These are phyloP conservation scores for Picea sitchensis DNA, from an alignment of 75 land plant genomes.

Conservation along the genomic window DNA sequence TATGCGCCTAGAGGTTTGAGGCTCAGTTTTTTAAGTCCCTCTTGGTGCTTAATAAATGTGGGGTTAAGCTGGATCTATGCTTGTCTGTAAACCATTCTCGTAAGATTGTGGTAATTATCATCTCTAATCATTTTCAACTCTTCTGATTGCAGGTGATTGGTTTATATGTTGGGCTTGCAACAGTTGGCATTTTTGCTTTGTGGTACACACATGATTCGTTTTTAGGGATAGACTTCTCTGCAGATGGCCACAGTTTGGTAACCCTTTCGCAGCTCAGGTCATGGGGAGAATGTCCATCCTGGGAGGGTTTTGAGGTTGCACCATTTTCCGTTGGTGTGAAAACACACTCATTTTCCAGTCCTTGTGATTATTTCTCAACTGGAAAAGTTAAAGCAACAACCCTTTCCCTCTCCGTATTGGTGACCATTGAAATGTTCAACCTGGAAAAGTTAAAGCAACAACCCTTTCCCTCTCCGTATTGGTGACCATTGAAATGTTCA, in stretches of 20 bases:
- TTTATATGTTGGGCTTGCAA: constrained; percentile 90
- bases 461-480: constrained; percentile 92
- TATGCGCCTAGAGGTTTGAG: too few species aligned
- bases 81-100: not conserved
- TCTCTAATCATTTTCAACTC: not conserved
- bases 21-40: not conserved
- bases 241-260: constrained; percentile 88
- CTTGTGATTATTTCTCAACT: constrained; percentile 80
- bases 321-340: constrained; percentile 65
- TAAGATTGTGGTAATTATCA: not conserved
- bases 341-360: constrained; percentile 54
- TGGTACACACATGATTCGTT: constrained; percentile 94
- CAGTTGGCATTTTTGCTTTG: constrained; percentile 73
- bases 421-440: constrained; percentile 95
- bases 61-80: not conserved
- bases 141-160: constrained; percentile 73
- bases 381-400: constrained; percentile 94
- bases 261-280: constrained; percentile 59
- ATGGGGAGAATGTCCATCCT: constrained; percentile 75
- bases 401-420: constrained; percentile 88
- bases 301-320: constrained; percentile 67
- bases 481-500: constrained; percentile 96
- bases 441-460: constrained; percentile 85
- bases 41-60: not conserved
- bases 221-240: constrained; percentile 64